Evolutionary conservation across 176 grass and related monocot genomes (phyloP), one percentile per base, ranked within the genome.

Genomic region (Raddia guianensis): DNA sequence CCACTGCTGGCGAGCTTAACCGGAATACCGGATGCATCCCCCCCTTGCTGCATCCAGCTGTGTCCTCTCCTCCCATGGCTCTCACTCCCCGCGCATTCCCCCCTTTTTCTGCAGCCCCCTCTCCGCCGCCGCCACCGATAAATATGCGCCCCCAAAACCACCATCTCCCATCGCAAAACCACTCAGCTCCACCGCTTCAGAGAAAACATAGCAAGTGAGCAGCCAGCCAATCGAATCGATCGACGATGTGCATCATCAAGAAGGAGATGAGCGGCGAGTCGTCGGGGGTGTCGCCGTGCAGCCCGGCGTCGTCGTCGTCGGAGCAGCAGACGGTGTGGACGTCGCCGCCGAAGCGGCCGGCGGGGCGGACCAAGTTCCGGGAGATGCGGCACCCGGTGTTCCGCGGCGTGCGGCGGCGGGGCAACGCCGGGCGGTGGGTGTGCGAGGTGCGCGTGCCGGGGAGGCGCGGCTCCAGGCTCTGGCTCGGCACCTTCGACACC

Each of bases 401-500:
- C 72, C 81, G 82, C 43, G 87, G 91, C 73, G 91, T 93, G n/a
- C 81, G 87, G 67, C 71, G 71, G 19, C 46, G 91, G 14, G 84
- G 79, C 78, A 65, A 50, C 37, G 87, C 81, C 34, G 87, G 83
- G 21, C 74, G 75, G 51, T 94, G 87, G 91, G 88, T 94, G 21
- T 88, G 85, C 82, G 88, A 91, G 82, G 85, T 88, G 74, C 88
- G 85, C 27, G 91, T 85, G 8, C 91, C 83, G 0, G 83, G 88
- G 3, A 0, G 66, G 35, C 74, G 79, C 54, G 88, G 83, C 4
- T 80, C 49, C 62, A 80, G 91, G 56, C 93, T 98, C 52, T 98
- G 95, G 95, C 90, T 97, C 33, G 91, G 91, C n/a, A 94, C 91
- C 7, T 97, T 90, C 80, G 66, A 77, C 65, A 89, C 80, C 60